phyloP scores from a whole-genome alignment of 306 rosid species.

The Vachellia pachyceras region DNA sequence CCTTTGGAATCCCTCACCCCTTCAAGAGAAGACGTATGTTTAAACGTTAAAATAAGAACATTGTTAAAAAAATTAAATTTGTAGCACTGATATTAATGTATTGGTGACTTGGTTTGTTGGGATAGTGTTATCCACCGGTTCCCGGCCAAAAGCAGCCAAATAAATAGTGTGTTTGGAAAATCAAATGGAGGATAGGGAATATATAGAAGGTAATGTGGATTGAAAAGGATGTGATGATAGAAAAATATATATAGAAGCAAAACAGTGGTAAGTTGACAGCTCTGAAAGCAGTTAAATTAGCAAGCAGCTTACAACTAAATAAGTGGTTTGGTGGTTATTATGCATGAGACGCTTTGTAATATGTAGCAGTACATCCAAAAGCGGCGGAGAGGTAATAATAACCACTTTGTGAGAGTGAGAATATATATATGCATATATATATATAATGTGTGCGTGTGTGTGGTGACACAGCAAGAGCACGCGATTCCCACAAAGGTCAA shows the following conservation, averaged over 20 bases:
- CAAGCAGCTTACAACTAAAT: not conserved
- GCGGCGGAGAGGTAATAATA: not conserved
- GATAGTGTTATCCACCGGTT: not conserved
- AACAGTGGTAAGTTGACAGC: not conserved
- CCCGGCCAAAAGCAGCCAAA: not conserved
- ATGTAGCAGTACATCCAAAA: not conserved
- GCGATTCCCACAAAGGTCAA: constrained; percentile 33
- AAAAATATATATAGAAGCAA: not conserved
- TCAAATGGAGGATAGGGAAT: not conserved
- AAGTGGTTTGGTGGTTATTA: not conserved
- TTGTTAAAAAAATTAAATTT: no score
- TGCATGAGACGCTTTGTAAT: not conserved
- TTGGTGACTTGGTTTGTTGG: not conserved
- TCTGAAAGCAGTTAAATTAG: not conserved
- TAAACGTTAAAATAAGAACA: not conserved
- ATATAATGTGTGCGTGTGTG: not conserved
- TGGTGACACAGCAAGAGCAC: constrained; percentile 36
- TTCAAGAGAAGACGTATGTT: not conserved
- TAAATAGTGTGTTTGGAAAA: not conserved
- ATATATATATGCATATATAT: not conserved
- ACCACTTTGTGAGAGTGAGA: not conserved
- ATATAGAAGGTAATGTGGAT: not conserved
- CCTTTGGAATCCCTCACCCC: not conserved
- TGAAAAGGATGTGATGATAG: not conserved
- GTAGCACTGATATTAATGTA: not conserved